phyloP scores from a whole-genome alignment of 2,329 filamentous ascomycete genomes.

The Cytospora mali region DNA sequence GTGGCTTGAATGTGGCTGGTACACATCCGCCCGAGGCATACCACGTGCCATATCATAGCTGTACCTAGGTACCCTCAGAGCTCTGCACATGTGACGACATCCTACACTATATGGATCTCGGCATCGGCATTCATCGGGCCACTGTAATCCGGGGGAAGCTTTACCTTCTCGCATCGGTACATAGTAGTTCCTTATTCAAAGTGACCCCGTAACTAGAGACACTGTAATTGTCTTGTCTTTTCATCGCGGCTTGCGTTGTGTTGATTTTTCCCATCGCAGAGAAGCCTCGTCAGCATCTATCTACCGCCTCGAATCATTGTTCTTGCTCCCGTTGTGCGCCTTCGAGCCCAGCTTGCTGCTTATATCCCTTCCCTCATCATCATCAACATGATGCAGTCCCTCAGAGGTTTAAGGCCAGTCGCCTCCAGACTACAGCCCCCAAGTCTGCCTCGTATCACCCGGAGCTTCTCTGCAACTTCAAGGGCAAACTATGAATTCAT shows the following conservation, averaged over 20 bases:
- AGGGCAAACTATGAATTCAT: constrained; percentile 73
- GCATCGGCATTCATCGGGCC: constrained; percentile 17
- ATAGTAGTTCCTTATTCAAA: not conserved
- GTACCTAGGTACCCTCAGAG: not conserved
- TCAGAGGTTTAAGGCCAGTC: constrained; percentile 63
- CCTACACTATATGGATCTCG: not conserved
- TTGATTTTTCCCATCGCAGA: too few species aligned
- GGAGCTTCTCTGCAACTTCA: constrained; percentile 53
- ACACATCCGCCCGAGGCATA: not conserved
- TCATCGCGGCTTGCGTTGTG: not conserved
- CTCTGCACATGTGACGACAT: constrained; percentile 9
- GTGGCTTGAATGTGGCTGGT: not conserved
- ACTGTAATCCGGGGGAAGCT: not conserved
- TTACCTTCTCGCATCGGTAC: not conserved
- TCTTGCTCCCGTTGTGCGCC: not conserved
- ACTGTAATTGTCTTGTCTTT: not conserved
- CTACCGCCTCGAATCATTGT: not conserved
- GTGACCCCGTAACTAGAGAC: not conserved
- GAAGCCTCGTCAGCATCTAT: not conserved
- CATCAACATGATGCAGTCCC: constrained; percentile 56
- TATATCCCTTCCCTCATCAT: not conserved
- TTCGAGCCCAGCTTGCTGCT: not conserved
- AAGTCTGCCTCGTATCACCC: constrained; percentile 58
- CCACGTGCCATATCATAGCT: not conserved
- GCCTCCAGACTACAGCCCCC: constrained; percentile 61